Base-by-base conservation (phyloP, 2,329 filamentous ascomycete species). In the Pseudogymnoascus verrucosus region DNA sequence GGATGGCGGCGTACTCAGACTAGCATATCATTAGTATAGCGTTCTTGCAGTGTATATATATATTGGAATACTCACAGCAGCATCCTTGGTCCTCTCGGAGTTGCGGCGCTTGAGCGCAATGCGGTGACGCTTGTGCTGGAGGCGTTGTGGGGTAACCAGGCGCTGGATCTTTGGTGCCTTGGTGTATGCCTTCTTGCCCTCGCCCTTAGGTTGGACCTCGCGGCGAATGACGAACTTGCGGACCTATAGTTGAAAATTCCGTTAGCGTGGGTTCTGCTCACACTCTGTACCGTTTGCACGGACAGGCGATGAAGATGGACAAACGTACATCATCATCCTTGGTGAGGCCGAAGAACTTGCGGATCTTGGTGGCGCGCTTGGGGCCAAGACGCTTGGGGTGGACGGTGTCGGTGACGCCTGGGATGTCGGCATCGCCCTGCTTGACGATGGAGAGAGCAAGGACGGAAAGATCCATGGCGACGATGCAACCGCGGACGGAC, bases 121-220 rank as follows among this genome's bases (percentile, higher is more conserved):
- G 75, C 93, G 87, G 86, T 98, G 95, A 77, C 95, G 92, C 91
- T 98, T 99, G 90, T 96, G 95, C 88, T 99, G 95, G 78, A 99
- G 92, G 80, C 95, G 95, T 85, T 98, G 95, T 80, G 95, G 95
- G 77, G 95, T 99, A 76, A 99, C 92, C 75, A 99, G 91, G 80
- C 95, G 91, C 89, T 99, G 95, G 84, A 99, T 99, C 87, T 93
- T 96, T 81, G 95, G 95, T 76, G 95, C 95, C 91, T 99, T 99
- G 89, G 93, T 97, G 89, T 98, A 98, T 75, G 93, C 82, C 84
- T 91, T 89, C 84, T 95, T 96, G 83, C 92, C 93, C 86, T 98
- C 95, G 78, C 89, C 90, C 89, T 96, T 96, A 78, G 91, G 90
- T 84, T 92, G 88, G 76, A 99, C 88, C 81, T 98, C 95, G 80